Evolutionary conservation across 2,329 filamentous ascomycete species (phyloP).

Genomic region (Triangularia setosa): DNA sequence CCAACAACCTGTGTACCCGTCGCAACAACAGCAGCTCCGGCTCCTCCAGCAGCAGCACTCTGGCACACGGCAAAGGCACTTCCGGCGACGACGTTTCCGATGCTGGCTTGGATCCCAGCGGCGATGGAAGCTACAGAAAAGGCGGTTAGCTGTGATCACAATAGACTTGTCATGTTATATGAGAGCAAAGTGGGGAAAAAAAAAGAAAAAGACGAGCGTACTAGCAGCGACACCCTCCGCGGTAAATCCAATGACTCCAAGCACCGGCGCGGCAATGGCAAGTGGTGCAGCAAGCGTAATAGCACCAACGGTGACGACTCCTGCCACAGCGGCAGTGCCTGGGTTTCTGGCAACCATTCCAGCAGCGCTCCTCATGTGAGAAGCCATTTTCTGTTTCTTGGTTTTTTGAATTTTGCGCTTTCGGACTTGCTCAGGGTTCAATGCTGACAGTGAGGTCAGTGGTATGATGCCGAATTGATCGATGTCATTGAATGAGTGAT

Average conservation of each 20-base stretch:
- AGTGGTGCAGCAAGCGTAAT: slow-evolving; percentile 10
- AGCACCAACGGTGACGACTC: not conserved
- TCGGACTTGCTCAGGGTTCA: too few relatives aligned
- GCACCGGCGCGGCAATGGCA: slow-evolving; percentile 5
- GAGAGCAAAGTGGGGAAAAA: not conserved
- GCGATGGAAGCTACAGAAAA: slow-evolving; percentile 22
- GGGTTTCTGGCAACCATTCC: not conserved
- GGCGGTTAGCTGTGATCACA: not conserved
- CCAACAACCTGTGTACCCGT: slow-evolving; percentile 14
- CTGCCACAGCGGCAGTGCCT: not conserved
- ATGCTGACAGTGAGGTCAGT: not conserved
- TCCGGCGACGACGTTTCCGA: slow-evolving; percentile 20
- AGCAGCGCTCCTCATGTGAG: not conserved
- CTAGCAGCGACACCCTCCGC: slow-evolving; percentile 13
- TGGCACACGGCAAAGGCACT: slow-evolving; percentile 22
- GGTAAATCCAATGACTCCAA: slow-evolving; percentile 15
- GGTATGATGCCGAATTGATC: not conserved
- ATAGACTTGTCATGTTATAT: too few relatives aligned
- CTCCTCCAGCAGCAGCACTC: slow-evolving; percentile 26
- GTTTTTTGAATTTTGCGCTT: not conserved
- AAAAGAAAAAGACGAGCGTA: not conserved
- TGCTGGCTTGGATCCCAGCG: slow-evolving; percentile 13
- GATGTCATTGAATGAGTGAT: not conserved
- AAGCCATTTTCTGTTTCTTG: not conserved
- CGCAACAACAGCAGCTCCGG: slow-evolving; percentile 15